Percentiles rank a stretch among this genome's conserved stretches.
These are phyloP conservation scores for Calonectria pauciramosa DNA, from an alignment of 2,329 filamentous ascomycete genomes.

Conservation along the genomic window DNA sequence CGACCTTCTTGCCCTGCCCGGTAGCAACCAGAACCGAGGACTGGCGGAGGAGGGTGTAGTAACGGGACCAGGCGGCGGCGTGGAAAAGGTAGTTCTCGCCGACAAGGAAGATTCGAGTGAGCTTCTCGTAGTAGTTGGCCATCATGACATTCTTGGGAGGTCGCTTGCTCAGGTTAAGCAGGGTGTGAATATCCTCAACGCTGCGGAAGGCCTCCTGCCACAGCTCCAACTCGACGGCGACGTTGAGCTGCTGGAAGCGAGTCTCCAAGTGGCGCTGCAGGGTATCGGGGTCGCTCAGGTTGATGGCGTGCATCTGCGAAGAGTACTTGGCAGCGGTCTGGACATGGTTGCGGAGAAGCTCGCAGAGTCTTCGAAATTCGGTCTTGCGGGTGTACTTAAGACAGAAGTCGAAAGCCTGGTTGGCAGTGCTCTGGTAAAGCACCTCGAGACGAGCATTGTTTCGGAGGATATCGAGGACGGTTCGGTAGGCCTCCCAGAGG, in stretches of 20 bases:
- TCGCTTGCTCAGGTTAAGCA: constrained; percentile 97
- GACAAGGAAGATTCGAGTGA: constrained; percentile 97
- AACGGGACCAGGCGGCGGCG: constrained; percentile 95
- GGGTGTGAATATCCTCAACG: constrained; percentile 98
- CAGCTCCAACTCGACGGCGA: constrained; percentile 95
- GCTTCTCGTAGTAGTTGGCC: constrained; percentile 99
- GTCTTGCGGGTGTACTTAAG: constrained; percentile 99
- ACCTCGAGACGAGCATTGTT: constrained; percentile 98
- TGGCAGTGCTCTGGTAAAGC: constrained; percentile 98
- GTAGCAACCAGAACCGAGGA: constrained; percentile 86
- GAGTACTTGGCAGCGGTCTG: constrained; percentile 99
- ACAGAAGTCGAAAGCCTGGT: constrained; percentile 99
- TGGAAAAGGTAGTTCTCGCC: constrained; percentile 99
- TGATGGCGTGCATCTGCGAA: constrained; percentile 99
- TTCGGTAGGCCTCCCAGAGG: constrained; percentile 99
- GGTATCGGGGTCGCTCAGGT: constrained; percentile 96
- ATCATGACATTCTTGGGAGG: constrained; percentile 99
- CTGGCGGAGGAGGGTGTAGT: constrained; percentile 96
- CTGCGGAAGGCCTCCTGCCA: constrained; percentile 99
- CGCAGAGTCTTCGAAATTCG: constrained; percentile 97
- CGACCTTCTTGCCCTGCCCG: constrained; percentile 91
- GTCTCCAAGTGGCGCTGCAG: constrained; percentile 98
- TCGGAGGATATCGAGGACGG: constrained; percentile 97
- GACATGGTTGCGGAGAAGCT: constrained; percentile 97
- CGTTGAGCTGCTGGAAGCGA: constrained; percentile 97